Evolutionary conservation across 2,329 filamentous ascomycete species (phyloP).

Genomic region (Cercospora canescens): DNA sequence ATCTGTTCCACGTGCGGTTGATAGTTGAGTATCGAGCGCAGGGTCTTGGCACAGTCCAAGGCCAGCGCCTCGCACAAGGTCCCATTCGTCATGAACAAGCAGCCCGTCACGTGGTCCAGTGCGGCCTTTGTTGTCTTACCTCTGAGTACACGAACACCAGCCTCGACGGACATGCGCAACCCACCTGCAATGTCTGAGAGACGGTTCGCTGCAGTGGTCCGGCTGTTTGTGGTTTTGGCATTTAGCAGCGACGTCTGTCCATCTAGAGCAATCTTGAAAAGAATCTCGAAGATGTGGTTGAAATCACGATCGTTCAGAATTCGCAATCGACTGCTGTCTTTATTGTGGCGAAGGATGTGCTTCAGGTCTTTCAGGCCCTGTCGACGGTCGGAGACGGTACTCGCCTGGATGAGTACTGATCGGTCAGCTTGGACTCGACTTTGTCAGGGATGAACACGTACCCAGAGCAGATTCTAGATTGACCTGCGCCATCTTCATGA

Average conservation of each 20-base stretch:
- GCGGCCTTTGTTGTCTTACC: conserved; percentile 76
- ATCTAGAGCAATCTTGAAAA: conserved; percentile 68
- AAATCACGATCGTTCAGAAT: conserved; percentile 73
- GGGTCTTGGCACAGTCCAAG: conserved; percentile 74
- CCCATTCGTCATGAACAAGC: conserved; percentile 56
- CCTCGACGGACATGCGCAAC: conserved; percentile 69
- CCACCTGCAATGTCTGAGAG: conserved; percentile 70
- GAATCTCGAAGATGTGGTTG: conserved; percentile 74
- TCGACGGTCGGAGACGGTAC: conserved; percentile 47
- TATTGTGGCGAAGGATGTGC: conserved; percentile 57
- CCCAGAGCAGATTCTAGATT: conserved; percentile 12
- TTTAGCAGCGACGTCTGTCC: conserved; percentile 68
- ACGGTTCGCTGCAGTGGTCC: conserved; percentile 48
- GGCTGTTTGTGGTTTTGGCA: conserved; percentile 47
- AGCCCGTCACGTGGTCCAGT: conserved; percentile 78
- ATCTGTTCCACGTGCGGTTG: conserved; percentile 70
- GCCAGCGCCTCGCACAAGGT: conserved; percentile 68
- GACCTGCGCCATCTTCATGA: conserved; percentile 15
- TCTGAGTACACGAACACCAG: conserved; percentile 63
- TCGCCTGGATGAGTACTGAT: conserved; percentile 42
- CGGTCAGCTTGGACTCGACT: not conserved
- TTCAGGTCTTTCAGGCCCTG: conserved; percentile 57
- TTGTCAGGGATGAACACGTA: not conserved
- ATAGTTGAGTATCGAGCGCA: conserved; percentile 69
- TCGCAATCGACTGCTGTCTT: conserved; percentile 42